A percentile compares a stretch with the other conserved stretches of the same genome.
phyloP scores from a whole-genome alignment of 2,329 filamentous ascomycete genomes.

The Sporothrix brunneoviolacea region DNA sequence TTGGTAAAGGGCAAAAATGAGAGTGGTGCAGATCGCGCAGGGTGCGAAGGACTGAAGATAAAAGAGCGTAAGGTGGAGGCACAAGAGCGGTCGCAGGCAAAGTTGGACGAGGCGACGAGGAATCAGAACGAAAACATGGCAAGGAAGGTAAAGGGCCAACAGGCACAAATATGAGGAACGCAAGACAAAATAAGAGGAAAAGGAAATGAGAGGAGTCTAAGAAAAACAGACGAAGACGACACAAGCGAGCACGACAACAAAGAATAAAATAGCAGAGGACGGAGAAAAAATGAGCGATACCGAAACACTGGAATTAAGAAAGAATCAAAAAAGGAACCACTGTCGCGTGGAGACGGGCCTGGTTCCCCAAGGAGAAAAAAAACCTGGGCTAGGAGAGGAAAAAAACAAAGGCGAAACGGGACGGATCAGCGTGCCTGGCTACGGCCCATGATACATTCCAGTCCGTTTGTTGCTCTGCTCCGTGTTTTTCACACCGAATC shows the following conservation, averaged over 20 bases:
- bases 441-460: slow-evolving; percentile 6
- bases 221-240: not conserved
- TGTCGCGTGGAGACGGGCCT: too few species aligned
- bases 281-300: not conserved
- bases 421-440: slow-evolving; percentile 3
- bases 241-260: not conserved
- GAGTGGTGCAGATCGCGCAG: not conserved
- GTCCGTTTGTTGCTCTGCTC: not conserved
- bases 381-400: too few species aligned
- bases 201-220: not conserved
- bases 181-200: slow-evolving; percentile 3
- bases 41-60: not conserved
- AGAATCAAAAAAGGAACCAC: not conserved
- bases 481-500: not conserved
- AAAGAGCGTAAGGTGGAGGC: not conserved
- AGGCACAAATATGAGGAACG: slow-evolving; percentile 1
- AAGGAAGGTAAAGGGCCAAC: not conserved
- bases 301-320: slow-evolving; percentile 1
- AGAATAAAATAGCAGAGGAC: not conserved
- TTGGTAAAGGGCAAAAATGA: not conserved
- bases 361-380: too few species aligned
- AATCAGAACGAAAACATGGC: not conserved
- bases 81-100: not conserved
- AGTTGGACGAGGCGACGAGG: not conserved
- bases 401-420: not conserved